Percentiles rank a stretch among this genome's conserved stretches.
Evolutionary conservation across 257 asterid species (phyloP).

Genomic region (Leptodermis oblonga): DNA sequence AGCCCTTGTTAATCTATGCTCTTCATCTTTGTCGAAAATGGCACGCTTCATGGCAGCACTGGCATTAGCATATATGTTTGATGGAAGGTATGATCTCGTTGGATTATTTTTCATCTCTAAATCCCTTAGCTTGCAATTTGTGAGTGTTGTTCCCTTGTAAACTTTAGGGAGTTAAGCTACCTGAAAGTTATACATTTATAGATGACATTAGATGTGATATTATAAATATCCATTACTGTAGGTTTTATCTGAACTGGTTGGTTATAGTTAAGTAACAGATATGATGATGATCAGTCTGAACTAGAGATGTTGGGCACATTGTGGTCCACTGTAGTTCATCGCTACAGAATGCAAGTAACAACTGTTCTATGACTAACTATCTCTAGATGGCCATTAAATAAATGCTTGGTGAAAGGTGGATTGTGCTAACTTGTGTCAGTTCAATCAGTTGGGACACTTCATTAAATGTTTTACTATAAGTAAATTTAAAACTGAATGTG

Average conservation of each 20-base stretch:
- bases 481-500: too few species aligned
- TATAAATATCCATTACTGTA: too few species aligned
- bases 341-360: not conserved
- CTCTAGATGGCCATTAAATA: not conserved
- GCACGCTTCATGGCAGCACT: conserved; percentile 96
- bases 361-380: not conserved
- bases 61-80: conserved; percentile 87
- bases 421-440: not conserved
- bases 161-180: not conserved
- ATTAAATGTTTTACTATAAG: too few species aligned
- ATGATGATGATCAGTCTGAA: not conserved
- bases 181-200: not conserved
- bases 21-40: conserved; percentile 77
- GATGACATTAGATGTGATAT: not conserved
- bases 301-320: not conserved
- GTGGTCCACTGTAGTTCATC: not conserved
- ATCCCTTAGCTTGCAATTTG: not conserved
- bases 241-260: not conserved
- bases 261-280: not conserved
- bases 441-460: not conserved
- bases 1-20: conserved; percentile 67
- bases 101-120: not conserved
- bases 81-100: conserved; percentile 58
- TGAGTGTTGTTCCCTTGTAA: not conserved
- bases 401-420: not conserved